Base-by-base conservation (phyloP, 768 basidiomycete species). In the Suillus ampliporus region DNA sequence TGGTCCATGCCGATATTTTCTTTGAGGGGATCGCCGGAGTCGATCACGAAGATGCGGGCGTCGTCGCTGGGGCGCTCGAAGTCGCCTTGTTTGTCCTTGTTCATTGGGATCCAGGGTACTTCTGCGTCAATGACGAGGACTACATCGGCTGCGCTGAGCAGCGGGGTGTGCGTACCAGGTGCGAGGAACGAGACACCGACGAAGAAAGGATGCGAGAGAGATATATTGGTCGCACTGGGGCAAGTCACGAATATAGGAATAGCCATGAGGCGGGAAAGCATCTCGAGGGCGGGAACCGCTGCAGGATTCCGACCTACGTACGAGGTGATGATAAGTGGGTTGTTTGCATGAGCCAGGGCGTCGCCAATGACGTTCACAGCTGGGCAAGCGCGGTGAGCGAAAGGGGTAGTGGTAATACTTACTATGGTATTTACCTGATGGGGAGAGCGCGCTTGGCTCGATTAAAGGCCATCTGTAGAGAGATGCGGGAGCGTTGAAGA, bases 41-140 rank as follows among this genome's bases (percentile, higher is more conserved):
- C 89, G 17, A 91, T 68, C 19, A 89, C 75, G 66, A 89, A 89
- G 1, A 90, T 79, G 34, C 79, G 75, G 0, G 88, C 83, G 4
- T 74, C 71, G 0, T 73, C 64, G 4, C 43, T 68, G 0, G 89
- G 87, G 56, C 73, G 72, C 43, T 73, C 72, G 50, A 62, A 54
- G 35, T 35, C 57, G 17, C 74, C 72, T 4, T 71, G 72, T 58
- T 70, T 72, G 61, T 71, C 76, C 38, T 82, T 80, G 58, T 82
- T 78, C 50, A 69, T 76, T 1, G 85, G 81, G 31, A 89, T 84
- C 87, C 89, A 91, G 0, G 89, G 87, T 0, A 89, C 75, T 63
- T 89, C 88, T 9, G 79, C 80, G 61, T 91, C 89, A n/a, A 92
- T 63, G 19, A 90, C 75, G 11, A 92, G 73, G 19, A 92, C 80